Evolutionary conservation across 371 early-diverging fungal genomes (phyloP).

Genomic region (Saksenaea vasiformis): DNA sequence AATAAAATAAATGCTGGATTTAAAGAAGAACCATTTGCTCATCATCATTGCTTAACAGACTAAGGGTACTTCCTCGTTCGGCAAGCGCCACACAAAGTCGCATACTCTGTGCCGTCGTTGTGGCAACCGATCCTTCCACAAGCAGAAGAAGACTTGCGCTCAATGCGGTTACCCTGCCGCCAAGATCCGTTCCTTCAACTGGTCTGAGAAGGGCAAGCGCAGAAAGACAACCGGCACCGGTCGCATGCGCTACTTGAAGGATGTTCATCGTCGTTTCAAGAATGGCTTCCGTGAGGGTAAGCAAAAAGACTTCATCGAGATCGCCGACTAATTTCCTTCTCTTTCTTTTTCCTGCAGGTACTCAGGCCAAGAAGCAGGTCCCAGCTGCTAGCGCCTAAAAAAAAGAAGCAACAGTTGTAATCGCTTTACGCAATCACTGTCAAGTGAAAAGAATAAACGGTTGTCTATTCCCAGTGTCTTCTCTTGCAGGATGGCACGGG

Average conservation of each 20-base stretch:
- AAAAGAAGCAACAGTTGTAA: not conserved
- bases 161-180: conserved; percentile 98
- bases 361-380: conserved; percentile 24
- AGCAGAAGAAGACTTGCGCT: conserved; percentile 99
- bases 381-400: conserved; percentile 26
- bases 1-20: not conserved
- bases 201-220: conserved; percentile 93
- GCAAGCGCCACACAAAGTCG: conserved; percentile 99
- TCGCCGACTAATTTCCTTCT: not conserved
- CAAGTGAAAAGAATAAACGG: not conserved
- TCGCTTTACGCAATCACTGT: not conserved
- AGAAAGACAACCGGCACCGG: conserved; percentile 98
- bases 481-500: not conserved
- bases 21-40: not conserved
- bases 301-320: not conserved
- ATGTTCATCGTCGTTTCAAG: conserved; percentile 85
- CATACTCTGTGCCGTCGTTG: conserved; percentile 98
- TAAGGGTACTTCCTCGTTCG: conserved; percentile 99
- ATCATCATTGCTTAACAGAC: conserved; percentile 56
- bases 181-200: conserved; percentile 94
- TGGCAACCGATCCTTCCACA: conserved; percentile 97
- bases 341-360: conserved; percentile 6
- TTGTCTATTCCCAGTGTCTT: not conserved
- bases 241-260: conserved; percentile 94
- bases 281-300: conserved; percentile 92